Base-by-base conservation (phyloP, 2,329 filamentous ascomycete genomes). In the Colletotrichum scovillei region DNA sequence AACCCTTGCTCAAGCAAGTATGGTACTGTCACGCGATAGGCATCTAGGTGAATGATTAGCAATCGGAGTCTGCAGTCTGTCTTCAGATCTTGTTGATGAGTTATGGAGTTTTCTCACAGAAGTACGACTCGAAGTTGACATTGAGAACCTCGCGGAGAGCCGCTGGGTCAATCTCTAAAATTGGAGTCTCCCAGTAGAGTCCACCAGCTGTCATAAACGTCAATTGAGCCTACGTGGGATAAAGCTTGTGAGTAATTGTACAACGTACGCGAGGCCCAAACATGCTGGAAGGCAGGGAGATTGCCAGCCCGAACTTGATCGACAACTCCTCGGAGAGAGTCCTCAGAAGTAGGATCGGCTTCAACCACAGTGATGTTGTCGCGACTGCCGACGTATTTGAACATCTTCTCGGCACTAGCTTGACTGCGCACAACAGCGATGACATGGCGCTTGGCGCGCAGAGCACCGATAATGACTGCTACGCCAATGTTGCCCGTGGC, bases 401-500 rank as follows among this genome's bases (percentile, higher is more conserved):
- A 74, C 7, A 84, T 75, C 67, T 82, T 84, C 9, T 81, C 76
- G 5, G 79, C 81, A 7, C 79, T 80, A 2, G 63, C 76, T 57
- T 82, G 76, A 73, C 79, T 84, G 24, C 83, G 80, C 2, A 83
- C 81, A 24, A 85, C 74, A 16, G 83, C 82, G 6, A 84, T 73
- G 19, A 84, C 82, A 2, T 80, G 75, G 53, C 79, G 79, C 14
- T 75, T 73, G 8, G 78, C 77, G 9, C 71, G 74, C 30, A 83
- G 67, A 2, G 81, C 79, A 7, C 73, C 81, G 1, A 75, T 79
- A 35, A 82, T 73, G 49, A 80, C 81, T 4, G 82, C 75, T 6
- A 80, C 74, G 73, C 83, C 82, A 60, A 84, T 82, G 73, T 84
- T 83, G 22, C 82, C 82, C 9, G 82, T 83, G 1, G 82, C 78